Conservation (phyloP, 345 rosid genomes). For the Arabis hirsuta region DNA sequence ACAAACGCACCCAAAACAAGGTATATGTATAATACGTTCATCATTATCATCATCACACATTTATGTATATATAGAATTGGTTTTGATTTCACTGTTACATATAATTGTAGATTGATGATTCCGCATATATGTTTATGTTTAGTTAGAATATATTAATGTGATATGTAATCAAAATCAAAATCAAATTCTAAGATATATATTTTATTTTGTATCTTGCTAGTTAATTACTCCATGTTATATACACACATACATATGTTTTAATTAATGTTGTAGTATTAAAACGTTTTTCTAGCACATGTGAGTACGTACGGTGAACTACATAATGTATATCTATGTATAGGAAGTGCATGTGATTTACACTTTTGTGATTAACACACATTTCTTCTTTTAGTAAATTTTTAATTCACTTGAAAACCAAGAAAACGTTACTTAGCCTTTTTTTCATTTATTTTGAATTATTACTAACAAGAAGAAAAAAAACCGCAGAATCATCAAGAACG, state of each 20-base stretch:
- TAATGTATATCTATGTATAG: neutral
- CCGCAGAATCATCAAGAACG: constrained; percentile 82
- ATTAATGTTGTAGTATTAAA: neutral
- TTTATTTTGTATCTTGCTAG: neutral
- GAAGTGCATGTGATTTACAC: neutral
- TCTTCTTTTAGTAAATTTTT: neutral
- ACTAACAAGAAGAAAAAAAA: neutral
- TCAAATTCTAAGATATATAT: neutral
- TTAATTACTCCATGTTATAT: too few species aligned
- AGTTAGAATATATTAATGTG: neutral
- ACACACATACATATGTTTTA: neutral
- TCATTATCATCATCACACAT: neutral
- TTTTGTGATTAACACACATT: constrained; percentile 1
- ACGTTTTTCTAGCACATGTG: constrained; percentile 1
- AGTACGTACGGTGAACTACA: neutral
- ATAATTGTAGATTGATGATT: neutral
- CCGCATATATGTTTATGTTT: neutral
- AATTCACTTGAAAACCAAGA: constrained; percentile 6
- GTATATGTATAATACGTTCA: constrained; percentile 43
- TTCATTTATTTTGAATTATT: neutral
- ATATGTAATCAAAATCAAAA: neutral
- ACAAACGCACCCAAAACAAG: constrained; percentile 97
- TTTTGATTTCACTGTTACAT: neutral
- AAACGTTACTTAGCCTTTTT: neutral
- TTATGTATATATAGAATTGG: constrained; percentile 1